These are phyloP conservation scores for Cutaneotrichosporon dermatis DNA, from an alignment of 1,284 basidiomycete genomes.

Conservation along the genomic window DNA sequence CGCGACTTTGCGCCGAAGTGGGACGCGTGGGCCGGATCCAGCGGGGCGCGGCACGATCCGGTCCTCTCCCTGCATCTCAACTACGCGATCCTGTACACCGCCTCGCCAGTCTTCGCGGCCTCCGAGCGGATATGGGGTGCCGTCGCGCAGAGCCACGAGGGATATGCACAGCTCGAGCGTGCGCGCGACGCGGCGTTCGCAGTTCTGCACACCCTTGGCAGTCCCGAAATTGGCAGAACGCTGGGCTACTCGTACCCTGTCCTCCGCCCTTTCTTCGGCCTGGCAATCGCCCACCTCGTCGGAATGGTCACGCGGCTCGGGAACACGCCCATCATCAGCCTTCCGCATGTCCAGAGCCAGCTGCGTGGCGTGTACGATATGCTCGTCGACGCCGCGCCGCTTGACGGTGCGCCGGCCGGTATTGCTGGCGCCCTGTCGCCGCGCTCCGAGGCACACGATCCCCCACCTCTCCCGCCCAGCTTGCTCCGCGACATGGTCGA, in stretches of 20 bases:
- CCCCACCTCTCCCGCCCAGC: slow-evolving; percentile 4
- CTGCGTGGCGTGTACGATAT: slow-evolving; percentile 37
- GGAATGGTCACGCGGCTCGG: slow-evolving; percentile 27
- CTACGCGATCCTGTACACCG: slow-evolving; percentile 41
- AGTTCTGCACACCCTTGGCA: slow-evolving; percentile 39
- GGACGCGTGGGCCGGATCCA: slow-evolving; percentile 40
- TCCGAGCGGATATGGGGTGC: slow-evolving; percentile 36
- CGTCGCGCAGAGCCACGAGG: slow-evolving; percentile 34
- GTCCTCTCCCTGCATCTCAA: slow-evolving; percentile 43
- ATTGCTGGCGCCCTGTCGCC: no score
- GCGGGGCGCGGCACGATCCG: slow-evolving; percentile 23
- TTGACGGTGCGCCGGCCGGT: slow-evolving; percentile 13
- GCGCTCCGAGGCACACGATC: background rate
- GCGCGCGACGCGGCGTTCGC: slow-evolving; percentile 44
- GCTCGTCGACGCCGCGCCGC: slow-evolving; percentile 30
- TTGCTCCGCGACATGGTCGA: slow-evolving; percentile 21
- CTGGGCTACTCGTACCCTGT: slow-evolving; percentile 44
- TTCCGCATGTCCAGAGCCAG: slow-evolving; percentile 30
- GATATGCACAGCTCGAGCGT: slow-evolving; percentile 39
- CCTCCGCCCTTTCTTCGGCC: slow-evolving; percentile 40
- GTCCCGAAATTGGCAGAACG: slow-evolving; percentile 44
- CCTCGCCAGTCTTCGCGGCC: slow-evolving; percentile 37
- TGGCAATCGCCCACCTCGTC: slow-evolving; percentile 39
- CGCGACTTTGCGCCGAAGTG: slow-evolving; percentile 25
- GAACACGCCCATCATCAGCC: slow-evolving; percentile 29